Percentiles rank a stretch among this genome's conserved stretches.
These are phyloP conservation scores for Limonium bicolor DNA, from an alignment of 148 eudicot species.

Conservation along the genomic window DNA sequence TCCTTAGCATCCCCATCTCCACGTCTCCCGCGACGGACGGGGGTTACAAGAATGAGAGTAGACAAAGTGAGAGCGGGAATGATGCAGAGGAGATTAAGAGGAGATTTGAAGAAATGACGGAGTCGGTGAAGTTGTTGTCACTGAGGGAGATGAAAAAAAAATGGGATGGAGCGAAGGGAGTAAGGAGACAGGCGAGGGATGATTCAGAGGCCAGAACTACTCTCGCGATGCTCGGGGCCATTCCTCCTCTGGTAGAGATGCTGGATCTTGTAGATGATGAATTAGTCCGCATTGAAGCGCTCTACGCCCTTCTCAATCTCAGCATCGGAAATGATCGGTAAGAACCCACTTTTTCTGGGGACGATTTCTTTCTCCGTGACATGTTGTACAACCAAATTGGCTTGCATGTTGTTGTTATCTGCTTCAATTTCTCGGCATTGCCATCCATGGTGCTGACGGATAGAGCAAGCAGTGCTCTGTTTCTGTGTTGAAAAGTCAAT, in stretches of 20 bases:
- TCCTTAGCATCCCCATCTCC: constrained; percentile 37
- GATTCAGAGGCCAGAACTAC: constrained; percentile 43
- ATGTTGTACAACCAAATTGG: too few relatives aligned
- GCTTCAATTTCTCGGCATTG: too few relatives aligned
- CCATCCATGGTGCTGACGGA: too few relatives aligned
- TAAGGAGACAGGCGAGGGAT: constrained; percentile 59
- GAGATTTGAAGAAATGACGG: constrained; percentile 42
- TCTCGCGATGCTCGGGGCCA: constrained; percentile 74
- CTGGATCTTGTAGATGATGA: constrained; percentile 17
- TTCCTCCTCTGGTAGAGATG: constrained; percentile 62
- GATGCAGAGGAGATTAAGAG: constrained; percentile 22
- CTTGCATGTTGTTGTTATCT: too few relatives aligned
- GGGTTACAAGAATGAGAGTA: constrained; percentile 3
- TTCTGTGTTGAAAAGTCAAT: too few relatives aligned
- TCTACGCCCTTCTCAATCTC: constrained; percentile 81
- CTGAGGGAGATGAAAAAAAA: constrained; percentile 18
- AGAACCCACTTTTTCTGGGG: constrained; percentile 4
- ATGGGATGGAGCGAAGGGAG: constrained; percentile 34
- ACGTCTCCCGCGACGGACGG: constrained; percentile 2
- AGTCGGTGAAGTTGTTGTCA: constrained; percentile 35
- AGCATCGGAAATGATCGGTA: constrained; percentile 73
- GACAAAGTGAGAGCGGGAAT: constrained; percentile 13
- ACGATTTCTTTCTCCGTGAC: not conserved
- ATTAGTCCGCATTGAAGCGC: constrained; percentile 36
- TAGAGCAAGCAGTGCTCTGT: too few relatives aligned